Base-by-base conservation (phyloP, 2,329 filamentous ascomycete genomes). In the Pseudogymnoascus sp. region DNA sequence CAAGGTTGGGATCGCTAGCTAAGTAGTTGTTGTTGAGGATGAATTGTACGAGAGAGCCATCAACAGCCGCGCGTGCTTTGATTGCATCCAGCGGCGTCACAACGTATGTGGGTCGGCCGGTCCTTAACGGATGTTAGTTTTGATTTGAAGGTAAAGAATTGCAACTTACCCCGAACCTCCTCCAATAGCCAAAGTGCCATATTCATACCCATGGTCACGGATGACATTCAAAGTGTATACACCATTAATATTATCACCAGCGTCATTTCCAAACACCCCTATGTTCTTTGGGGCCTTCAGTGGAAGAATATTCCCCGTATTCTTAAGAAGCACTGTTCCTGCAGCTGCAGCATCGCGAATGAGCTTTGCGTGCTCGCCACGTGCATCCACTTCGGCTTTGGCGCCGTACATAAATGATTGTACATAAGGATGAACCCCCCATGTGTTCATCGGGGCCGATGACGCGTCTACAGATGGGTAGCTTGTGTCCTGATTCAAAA, bases 241-340 rank as follows among this genome's bases (percentile, higher is more conserved):
- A 72, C 74, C 72, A 61, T 72, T 62, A 18, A 69, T 70, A 4
- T 70, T 63, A 57, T 75, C 72, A 10, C 71, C 72, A 30, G 77
- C 76, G 63, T 77, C 75, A 59, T 77, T 77, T 1, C 79, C 79
- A 60, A 80, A 78, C 1, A 82, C 70, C 2, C 72, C 74, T 52
- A 81, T 74, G 30, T 73, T 75, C 52, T 70, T 72, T 5, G 75
- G 75, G 6, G 70, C 70, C 23, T 75, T 74, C 3, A 84, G 69
- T 0, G 81, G 81, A 1, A 84, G 72, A 2, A 77, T 69, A 7
- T 72, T 71, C 60, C 76, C 74, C 1, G 65, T 67, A 60, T 84
- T 83, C 73, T 88, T 88, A 21, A 88, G 74, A 19, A 88, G 70
- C 0, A 86, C 81, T 5, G 77, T 82, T n/a, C 79, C 84, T 71